phyloP scores from a whole-genome alignment of 2,329 filamentous ascomycete genomes.

The Thyridium curvatum region DNA sequence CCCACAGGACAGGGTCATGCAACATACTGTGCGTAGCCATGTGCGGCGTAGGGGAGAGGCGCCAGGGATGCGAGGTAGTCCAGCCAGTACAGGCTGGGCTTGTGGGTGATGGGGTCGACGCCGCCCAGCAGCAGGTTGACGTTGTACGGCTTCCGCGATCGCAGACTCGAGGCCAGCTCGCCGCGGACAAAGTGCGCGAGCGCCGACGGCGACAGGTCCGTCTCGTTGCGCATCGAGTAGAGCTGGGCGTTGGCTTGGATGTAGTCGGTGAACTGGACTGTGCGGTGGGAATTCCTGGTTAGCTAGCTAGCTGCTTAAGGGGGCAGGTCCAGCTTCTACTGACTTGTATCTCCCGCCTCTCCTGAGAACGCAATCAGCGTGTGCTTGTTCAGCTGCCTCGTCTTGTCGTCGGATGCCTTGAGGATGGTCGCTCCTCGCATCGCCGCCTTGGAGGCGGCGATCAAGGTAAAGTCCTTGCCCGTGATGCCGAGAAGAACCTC shows the following conservation, averaged over 20 bases:
- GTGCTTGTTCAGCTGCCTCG: slow-evolving; percentile 83
- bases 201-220: slow-evolving; percentile 81
- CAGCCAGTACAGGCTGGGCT: slow-evolving; percentile 92
- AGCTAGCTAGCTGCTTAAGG: not conserved
- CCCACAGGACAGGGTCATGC: slow-evolving; percentile 6
- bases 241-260: slow-evolving; percentile 98
- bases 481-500: slow-evolving; percentile 97
- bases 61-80: slow-evolving; percentile 91
- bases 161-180: slow-evolving; percentile 84
- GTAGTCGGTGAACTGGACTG: slow-evolving; percentile 98
- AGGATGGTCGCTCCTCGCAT: slow-evolving; percentile 97
- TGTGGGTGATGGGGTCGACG: slow-evolving; percentile 83
- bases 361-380: slow-evolving; percentile 93
- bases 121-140: slow-evolving; percentile 95
- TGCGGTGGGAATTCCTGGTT: slow-evolving; percentile 3
- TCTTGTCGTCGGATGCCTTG: slow-evolving; percentile 96
- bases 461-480: slow-evolving; percentile 97
- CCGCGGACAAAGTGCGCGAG: slow-evolving; percentile 90
- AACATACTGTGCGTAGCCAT: slow-evolving; percentile 91
- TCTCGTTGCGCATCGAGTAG: slow-evolving; percentile 97
- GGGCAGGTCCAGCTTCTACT: too few species aligned
- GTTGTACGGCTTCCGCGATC: slow-evolving; percentile 90
- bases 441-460: slow-evolving; percentile 94
- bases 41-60: slow-evolving; percentile 87
- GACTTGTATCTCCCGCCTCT: slow-evolving; percentile 91